A percentile compares a stretch with the other conserved stretches of the same genome.
These are phyloP conservation scores for Dunaliella primolecta DNA, from an alignment of 139 green algal species.

Conservation along the genomic window DNA sequence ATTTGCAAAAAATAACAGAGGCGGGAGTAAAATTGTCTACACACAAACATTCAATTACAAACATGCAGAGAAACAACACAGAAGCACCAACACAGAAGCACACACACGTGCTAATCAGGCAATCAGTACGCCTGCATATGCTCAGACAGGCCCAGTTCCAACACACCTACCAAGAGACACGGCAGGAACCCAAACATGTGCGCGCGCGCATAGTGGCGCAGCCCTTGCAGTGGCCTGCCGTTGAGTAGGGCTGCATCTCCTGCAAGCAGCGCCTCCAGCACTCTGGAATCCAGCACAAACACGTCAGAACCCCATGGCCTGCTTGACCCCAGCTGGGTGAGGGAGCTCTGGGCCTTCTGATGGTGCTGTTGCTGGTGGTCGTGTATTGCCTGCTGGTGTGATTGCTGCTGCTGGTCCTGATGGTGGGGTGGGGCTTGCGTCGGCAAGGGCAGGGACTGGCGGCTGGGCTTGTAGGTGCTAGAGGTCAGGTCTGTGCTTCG, in stretches of 20 bases:
- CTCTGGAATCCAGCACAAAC: constrained; percentile 6
- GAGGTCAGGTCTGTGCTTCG: no score
- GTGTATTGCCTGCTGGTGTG: not conserved
- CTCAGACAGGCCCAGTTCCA: no score
- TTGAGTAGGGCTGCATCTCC: constrained; percentile 8
- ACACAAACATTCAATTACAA: no score
- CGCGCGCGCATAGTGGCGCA: constrained; percentile 2
- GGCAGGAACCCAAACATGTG: constrained; percentile 26
- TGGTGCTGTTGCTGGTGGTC: not conserved
- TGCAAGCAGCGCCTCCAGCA: not conserved
- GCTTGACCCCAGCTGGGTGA: not conserved
- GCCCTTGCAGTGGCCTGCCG: not conserved
- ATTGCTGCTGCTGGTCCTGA: not conserved
- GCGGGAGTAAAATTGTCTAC: no score
- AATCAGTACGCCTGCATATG: no score
- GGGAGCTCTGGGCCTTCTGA: not conserved
- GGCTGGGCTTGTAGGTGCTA: no score
- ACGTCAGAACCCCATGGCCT: not conserved
- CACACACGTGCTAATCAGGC: no score
- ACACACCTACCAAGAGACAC: constrained; percentile 16
- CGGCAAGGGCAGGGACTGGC: no score
- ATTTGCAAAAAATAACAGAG: no score
- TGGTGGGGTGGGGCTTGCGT: no score
- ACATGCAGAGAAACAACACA: no score
- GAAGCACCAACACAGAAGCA: no score